Evolutionary conservation across 2,329 filamentous ascomycete genomes (phyloP).

Genomic region (Neonectria ditissima): DNA sequence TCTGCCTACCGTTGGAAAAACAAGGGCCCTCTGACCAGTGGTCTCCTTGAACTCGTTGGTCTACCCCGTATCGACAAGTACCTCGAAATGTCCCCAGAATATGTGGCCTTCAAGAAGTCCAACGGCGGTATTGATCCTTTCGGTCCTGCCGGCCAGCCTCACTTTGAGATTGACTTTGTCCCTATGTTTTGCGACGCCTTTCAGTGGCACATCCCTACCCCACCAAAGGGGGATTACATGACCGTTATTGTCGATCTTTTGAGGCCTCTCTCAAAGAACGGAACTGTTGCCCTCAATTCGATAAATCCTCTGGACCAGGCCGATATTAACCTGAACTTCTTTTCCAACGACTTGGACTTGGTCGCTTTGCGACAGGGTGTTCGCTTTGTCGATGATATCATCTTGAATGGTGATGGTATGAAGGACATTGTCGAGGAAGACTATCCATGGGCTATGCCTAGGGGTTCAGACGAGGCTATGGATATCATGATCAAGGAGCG

Average conservation of each 20-base stretch:
- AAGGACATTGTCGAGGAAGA: conserved; percentile 64
- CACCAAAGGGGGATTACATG: conserved; percentile 60
- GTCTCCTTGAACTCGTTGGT: conserved; percentile 64
- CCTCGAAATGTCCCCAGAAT: conserved; percentile 56
- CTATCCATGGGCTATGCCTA: conserved; percentile 72
- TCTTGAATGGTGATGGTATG: conserved; percentile 68
- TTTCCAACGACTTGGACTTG: conserved; percentile 66
- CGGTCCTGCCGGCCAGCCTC: conserved; percentile 66
- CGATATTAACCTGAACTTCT: conserved; percentile 71
- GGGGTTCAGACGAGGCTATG: conserved; percentile 67
- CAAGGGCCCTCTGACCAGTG: conserved; percentile 54
- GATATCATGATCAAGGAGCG: conserved; percentile 66
- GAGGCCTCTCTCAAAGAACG: conserved; percentile 59
- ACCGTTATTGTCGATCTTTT: conserved; percentile 66
- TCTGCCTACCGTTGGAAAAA: conserved; percentile 40
- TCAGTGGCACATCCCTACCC: conserved; percentile 60
- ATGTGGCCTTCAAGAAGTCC: conserved; percentile 48
- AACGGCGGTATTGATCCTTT: conserved; percentile 65
- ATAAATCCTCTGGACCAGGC: conserved; percentile 68
- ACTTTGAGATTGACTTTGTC: conserved; percentile 73
- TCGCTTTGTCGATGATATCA: conserved; percentile 66
- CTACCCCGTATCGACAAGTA: conserved; percentile 66
- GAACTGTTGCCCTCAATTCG: conserved; percentile 65
- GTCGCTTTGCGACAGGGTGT: conserved; percentile 69
- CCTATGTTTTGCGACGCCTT: conserved; percentile 65